Evolutionary conservation across 345 rosid species (phyloP).

Genomic region (Hibiscus mutabilis): DNA sequence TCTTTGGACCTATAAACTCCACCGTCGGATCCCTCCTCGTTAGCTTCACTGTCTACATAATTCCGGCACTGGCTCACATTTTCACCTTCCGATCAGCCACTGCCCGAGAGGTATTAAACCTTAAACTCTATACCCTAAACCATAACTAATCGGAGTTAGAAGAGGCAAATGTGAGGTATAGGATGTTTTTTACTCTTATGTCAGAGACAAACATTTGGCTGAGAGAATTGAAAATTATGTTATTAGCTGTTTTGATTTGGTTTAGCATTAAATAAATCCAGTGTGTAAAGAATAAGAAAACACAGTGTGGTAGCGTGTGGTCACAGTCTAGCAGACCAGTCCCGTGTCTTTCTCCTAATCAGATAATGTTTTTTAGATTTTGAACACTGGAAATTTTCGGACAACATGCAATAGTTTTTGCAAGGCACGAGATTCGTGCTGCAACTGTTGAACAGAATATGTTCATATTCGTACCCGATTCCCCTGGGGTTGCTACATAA

Average conservation of each 20-base stretch:
- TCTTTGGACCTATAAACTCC: too few species aligned
- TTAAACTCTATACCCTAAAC: too few species aligned
- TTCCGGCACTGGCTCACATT: too few species aligned
- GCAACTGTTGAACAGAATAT: slow-evolving; percentile 11
- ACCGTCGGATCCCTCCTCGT: too few species aligned
- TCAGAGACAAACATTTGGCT: slow-evolving; percentile 17
- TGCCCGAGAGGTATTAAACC: too few species aligned
- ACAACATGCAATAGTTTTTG: not conserved
- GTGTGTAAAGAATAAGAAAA: slow-evolving; percentile 1
- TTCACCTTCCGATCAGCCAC: too few species aligned
- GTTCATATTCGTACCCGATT: slow-evolving; percentile 10
- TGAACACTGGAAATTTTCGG: not conserved
- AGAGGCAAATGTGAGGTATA: not conserved
- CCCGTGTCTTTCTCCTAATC: slow-evolving; percentile 23
- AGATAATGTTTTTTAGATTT: not conserved
- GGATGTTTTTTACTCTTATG: not conserved
- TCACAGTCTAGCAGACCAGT: slow-evolving; percentile 34
- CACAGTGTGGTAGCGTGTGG: slow-evolving; percentile 24
- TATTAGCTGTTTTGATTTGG: not conserved
- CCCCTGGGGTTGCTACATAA: not conserved
- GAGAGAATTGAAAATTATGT: not conserved
- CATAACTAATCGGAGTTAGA: too few species aligned
- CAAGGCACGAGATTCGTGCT: slow-evolving; percentile 19
- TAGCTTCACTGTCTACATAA: too few species aligned
- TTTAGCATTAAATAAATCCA: not conserved